Conservation (phyloP, 192 early-diverging fungal genomes). For the Gonapodya sp. region DNA sequence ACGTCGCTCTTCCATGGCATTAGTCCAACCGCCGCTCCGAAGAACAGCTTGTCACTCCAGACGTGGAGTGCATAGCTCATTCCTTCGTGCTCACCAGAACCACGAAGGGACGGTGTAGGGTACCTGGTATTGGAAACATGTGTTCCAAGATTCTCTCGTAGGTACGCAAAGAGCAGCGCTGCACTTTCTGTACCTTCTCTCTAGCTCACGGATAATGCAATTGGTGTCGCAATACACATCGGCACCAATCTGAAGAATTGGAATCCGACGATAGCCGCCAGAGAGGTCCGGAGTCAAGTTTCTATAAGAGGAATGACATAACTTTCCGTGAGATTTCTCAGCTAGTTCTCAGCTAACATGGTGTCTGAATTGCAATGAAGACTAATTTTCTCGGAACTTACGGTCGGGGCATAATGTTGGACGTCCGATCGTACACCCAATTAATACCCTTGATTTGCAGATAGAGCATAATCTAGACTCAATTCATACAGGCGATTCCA, state of each 20-base stretch:
- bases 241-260: conserved; percentile 7
- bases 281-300: conserved; percentile 3
- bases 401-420: conserved; percentile 5
- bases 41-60: background rate
- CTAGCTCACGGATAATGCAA: background rate
- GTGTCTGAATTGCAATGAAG: background rate
- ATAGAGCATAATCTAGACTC: background rate
- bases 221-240: conserved; percentile 10
- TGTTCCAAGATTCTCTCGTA: no score
- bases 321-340: background rate
- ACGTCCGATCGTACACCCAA: background rate
- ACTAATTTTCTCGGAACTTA: background rate
- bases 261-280: conserved; percentile 7
- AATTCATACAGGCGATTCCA: background rate
- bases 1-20: background rate
- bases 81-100: background rate
- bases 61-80: background rate
- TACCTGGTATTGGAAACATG: no score
- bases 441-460: background rate
- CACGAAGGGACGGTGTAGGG: background rate
- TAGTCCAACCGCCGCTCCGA: background rate
- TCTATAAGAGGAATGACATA: no score
- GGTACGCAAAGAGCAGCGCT: no score
- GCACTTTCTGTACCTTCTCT: background rate
- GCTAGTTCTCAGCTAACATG: background rate